A percentile compares a stretch with the other conserved stretches of the same genome.
phyloP scores from a whole-genome alignment of 1,284 basidiomycete species.

The Sporisorium graminicola region DNA sequence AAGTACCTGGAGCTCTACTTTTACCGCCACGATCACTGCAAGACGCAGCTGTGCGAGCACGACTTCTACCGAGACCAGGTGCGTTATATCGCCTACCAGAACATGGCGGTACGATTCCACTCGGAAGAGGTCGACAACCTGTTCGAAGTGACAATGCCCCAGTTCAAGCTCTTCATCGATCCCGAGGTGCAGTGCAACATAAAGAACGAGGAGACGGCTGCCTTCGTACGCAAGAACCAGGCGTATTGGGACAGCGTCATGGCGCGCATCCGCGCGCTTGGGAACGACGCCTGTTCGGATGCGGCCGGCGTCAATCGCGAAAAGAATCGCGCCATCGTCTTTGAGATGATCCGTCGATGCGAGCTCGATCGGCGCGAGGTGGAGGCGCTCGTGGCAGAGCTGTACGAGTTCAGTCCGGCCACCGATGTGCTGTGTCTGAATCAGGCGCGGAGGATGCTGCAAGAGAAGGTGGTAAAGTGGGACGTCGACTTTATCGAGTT shows the following conservation, averaged over 20 bases:
- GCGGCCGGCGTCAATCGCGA: conserved; percentile 49
- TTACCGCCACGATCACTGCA: conserved; percentile 84
- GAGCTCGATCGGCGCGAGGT: conserved; percentile 75
- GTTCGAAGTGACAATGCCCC: conserved; percentile 87
- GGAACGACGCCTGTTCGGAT: conserved; percentile 60
- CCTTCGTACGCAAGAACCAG: conserved; percentile 79
- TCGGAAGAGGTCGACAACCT: conserved; percentile 84
- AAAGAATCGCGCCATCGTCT: conserved; percentile 46
- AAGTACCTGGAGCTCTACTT: conserved; percentile 93
- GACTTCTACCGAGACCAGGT: conserved; percentile 94
- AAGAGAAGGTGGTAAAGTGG: conserved; percentile 97
- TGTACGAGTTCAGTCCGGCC: conserved; percentile 70
- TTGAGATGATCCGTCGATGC: conserved; percentile 45
- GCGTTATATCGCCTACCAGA: conserved; percentile 84
- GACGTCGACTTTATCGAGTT: conserved; percentile 81
- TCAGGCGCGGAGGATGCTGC: conserved; percentile 84
- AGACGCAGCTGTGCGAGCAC: conserved; percentile 85
- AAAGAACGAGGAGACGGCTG: conserved; percentile 89
- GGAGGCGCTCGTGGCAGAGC: conserved; percentile 78
- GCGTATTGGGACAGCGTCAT: conserved; percentile 75
- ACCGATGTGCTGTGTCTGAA: conserved; percentile 91
- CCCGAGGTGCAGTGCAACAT: conserved; percentile 87
- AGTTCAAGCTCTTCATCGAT: conserved; percentile 83
- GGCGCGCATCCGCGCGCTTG: conserved; percentile 73
- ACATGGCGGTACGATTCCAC: conserved; percentile 86